Evolutionary conservation across 2,329 filamentous ascomycete genomes (phyloP).

Genomic region (Aspergillus ruber): DNA sequence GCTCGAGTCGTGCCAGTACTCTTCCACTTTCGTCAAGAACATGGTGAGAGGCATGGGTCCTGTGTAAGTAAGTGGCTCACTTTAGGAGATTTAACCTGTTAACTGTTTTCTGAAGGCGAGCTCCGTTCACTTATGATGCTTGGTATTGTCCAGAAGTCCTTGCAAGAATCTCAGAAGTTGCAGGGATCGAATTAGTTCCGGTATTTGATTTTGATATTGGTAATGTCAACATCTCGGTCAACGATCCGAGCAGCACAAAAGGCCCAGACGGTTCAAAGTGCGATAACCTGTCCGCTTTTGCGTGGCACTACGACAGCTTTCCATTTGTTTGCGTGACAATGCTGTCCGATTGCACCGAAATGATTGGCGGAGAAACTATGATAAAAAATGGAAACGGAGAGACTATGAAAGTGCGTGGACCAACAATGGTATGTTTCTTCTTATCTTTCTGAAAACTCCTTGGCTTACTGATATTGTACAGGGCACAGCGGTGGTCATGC

Average conservation of each 20-base stretch:
- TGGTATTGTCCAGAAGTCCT: constrained; percentile 52
- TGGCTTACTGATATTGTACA: not conserved
- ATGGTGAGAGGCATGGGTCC: constrained; percentile 48
- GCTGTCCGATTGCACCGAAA: constrained; percentile 55
- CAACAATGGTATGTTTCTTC: constrained; percentile 30
- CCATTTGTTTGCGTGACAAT: constrained; percentile 61
- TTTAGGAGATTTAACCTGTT: not conserved
- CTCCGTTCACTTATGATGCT: constrained; percentile 55
- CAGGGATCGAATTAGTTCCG: constrained; percentile 54
- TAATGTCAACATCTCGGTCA: constrained; percentile 50
- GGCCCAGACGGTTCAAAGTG: constrained; percentile 6
- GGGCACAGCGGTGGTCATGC: constrained; percentile 48
- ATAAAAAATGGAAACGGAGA: constrained; percentile 48
- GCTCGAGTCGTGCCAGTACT: constrained; percentile 49
- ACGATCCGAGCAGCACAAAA: constrained; percentile 9
- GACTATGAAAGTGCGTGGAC: constrained; percentile 41
- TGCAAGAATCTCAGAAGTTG: constrained; percentile 49
- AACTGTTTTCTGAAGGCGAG: constrained; percentile 37
- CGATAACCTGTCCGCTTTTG: constrained; percentile 31
- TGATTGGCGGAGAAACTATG: constrained; percentile 61
- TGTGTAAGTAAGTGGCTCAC: constrained; percentile 38
- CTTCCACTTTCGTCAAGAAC: constrained; percentile 49
- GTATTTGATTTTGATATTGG: constrained; percentile 53
- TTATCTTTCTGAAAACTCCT: not conserved
- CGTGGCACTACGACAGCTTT: constrained; percentile 50